Base-by-base conservation (phyloP, 1,284 basidiomycete genomes). In the Ustilago esculenta region DNA sequence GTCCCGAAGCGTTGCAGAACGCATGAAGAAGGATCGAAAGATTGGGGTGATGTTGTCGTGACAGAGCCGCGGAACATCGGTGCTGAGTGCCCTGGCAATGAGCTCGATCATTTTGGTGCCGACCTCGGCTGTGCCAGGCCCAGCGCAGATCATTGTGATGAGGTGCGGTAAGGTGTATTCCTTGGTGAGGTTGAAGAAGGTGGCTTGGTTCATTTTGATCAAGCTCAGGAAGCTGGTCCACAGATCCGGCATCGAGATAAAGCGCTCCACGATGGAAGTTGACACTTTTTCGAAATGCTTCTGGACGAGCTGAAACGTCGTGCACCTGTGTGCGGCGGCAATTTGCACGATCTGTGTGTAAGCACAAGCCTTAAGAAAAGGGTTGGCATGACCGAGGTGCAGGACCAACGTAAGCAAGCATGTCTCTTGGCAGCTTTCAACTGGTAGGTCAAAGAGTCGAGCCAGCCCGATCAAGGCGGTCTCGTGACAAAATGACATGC, bases 141-240 rank as follows among this genome's bases (percentile, higher is more conserved):
- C 66, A 5, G 59, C 29, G 29, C 67, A 69, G 27, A 71, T 65
- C 51, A 73, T 66, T 17, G 63, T 54, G 41, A 81, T 69, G 24
- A 80, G 57, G 15, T 72, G 75, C 5, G 80, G 80, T 8, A 81
- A 46, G 5, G 76, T 80, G 29, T 67, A 73, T 21, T 67, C 50
- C n/a, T 79, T 67, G 9, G 79, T 81, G 9, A 70, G 50, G 24
- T 73, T 75, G 49, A 81, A 59, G 52, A 81, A 81, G 8, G 71
- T 74, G 48, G 63, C 60, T 35, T 69, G 67, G 23, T 68, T 70
- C 72, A 79, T 75, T 43, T 72, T 72, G 47, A 76, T 68, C 37
- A 81, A 45, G 34, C 60, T 66, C 24, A 78, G 49, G 15, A 76
- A 59, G 43, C 77, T 76, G 18, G 56, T 59, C 50, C 77, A 70